These are phyloP conservation scores for Cubamyces sp. DNA, from an alignment of 768 basidiomycete species.

Conservation along the genomic window DNA sequence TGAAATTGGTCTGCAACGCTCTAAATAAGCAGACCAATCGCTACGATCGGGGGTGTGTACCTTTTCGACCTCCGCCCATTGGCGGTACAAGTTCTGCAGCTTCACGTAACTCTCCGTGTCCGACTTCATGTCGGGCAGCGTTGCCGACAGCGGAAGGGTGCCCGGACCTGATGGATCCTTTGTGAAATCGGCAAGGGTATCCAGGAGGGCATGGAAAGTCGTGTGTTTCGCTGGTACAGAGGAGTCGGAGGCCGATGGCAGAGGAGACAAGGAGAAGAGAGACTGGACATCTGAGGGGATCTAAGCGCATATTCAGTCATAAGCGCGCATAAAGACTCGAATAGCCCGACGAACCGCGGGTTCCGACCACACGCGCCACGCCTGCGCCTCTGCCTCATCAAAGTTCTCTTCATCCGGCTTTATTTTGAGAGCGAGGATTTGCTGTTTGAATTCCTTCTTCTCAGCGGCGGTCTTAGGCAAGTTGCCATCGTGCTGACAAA, in stretches of 20 bases:
- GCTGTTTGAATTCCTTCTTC: slow-evolving; percentile 76
- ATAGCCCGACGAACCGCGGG: slow-evolving; percentile 42
- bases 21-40: neutral
- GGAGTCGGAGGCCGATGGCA: slow-evolving; percentile 29
- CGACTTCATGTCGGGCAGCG: slow-evolving; percentile 96
- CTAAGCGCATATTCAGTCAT: slow-evolving; percentile 30
- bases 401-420: slow-evolving; percentile 96
- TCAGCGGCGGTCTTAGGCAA: slow-evolving; percentile 61
- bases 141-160: slow-evolving; percentile 78
- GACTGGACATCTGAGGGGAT: slow-evolving; percentile 69
- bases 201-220: slow-evolving; percentile 80
- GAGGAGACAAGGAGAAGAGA: slow-evolving; percentile 66
- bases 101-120: slow-evolving; percentile 82
- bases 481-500: slow-evolving; percentile 63
- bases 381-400: slow-evolving; percentile 90
- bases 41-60: slow-evolving; percentile 18
- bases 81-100: slow-evolving; percentile 85
- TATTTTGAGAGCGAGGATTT: slow-evolving; percentile 61
- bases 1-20: slow-evolving; percentile 30
- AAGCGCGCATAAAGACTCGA: neutral
- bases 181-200: slow-evolving; percentile 69
- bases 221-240: slow-evolving; percentile 43
- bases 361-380: slow-evolving; percentile 76
- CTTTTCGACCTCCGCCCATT: slow-evolving; percentile 74
- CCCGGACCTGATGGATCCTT: slow-evolving; percentile 51